Base-by-base conservation (phyloP, 2,329 filamentous ascomycete species). In the Botrytis byssoidea region DNA sequence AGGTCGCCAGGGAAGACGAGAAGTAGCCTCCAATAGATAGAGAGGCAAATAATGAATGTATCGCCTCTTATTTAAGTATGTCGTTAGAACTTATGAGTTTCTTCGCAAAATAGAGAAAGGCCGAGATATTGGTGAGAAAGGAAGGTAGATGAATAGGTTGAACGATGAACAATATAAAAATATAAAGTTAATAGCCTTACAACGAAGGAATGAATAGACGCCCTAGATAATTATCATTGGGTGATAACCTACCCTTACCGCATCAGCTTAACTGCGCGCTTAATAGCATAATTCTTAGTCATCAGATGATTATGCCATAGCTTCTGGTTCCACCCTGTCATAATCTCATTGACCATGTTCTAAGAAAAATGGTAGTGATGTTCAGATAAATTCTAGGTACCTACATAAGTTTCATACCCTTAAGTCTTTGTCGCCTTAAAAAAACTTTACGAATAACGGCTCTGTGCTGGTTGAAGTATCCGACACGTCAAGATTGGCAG, bases 1-100 rank as follows among this genome's bases (percentile, higher is more conserved):
- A 57, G 60, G 70, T 72, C 70, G 70, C 60, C 70, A 72, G 70
- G 61, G 46, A 48, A 57, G 60, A 51, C 57, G 60, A 40, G n/a
- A 67, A 72, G 46, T n/a, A 66, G 59, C 55, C 67, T 70, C 55
- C 20, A 61, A 18, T 46, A 61, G 67, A n/a, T 59, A 70, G 35
- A 68, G 65, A 68, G 66, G 66, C 66, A 57, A 37, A 22, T 29
- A 14, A 32, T 32, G 25, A 42, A 57, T 68, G 29, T 22, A 25
- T 68, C 18, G 37, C 22, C 65, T 67, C 46, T 25, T 20, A 40
- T 20, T n/a, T n/a, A 35, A 7, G 46, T 48, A n/a, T n/a, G 1
- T 40, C 59, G 35, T 37, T 37, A 14, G 16, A n/a, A 5, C 25
- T 61, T 40, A 16, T 61, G 35, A n/a, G 10, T 29, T 46, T 25